Conservation (phyloP, 345 rosid genomes). For the Psidium guajava region DNA sequence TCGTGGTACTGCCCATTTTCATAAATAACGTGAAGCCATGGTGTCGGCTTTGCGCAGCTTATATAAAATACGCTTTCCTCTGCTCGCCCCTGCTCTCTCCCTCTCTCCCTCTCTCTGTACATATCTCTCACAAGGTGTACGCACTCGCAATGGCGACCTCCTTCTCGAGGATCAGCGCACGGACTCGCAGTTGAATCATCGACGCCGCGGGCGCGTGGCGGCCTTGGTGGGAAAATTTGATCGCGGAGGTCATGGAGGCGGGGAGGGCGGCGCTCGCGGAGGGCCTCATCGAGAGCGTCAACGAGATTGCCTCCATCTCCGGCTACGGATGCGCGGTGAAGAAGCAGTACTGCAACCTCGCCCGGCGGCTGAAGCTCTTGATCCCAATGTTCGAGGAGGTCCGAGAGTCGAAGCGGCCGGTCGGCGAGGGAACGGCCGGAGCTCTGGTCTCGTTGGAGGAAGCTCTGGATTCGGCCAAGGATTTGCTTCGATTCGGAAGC, state of each 20-base stretch:
- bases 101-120: neutral
- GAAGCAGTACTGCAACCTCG: conserved; percentile 69
- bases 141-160: neutral
- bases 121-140: neutral
- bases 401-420: conserved; percentile 40
- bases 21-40: neutral
- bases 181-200: neutral
- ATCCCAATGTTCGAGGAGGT: conserved; percentile 87
- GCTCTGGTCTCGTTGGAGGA: conserved; percentile 36
- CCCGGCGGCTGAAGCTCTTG: conserved; percentile 71
- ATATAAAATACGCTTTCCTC: neutral
- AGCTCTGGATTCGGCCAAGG: conserved; percentile 46
- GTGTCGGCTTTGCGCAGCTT: neutral
- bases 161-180: neutral
- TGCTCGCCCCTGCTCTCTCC: neutral
- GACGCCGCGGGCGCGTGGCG: neutral
- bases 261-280: conserved; percentile 26
- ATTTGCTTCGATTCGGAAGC: conserved; percentile 64
- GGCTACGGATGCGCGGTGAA: conserved; percentile 49
- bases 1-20: neutral
- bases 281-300: conserved; percentile 49
- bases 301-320: conserved; percentile 47
- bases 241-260: conserved; percentile 30
- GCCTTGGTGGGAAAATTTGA: neutral
- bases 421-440: conserved; percentile 27